Percentiles rank a stretch among this genome's conserved stretches.
Conservation (phyloP, 2,329 filamentous ascomycete species). For the Xylaria sp. region DNA sequence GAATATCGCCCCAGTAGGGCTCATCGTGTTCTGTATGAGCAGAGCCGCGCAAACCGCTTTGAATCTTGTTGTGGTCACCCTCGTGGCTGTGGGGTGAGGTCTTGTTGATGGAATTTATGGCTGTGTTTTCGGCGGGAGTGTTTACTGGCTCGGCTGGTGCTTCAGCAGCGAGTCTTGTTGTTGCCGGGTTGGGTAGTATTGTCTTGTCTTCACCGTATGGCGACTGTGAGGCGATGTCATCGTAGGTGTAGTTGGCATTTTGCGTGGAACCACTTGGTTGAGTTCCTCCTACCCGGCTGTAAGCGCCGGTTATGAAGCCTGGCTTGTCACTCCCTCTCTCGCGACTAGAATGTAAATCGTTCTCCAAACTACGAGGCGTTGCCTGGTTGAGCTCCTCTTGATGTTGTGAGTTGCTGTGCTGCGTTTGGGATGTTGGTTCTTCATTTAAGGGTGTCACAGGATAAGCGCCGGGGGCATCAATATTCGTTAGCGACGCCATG, state of each 20-base stretch:
- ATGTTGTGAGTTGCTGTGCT: background rate
- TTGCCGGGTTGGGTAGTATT: background rate
- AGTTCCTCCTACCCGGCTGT: slow-evolving; percentile 32
- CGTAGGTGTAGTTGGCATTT: slow-evolving; percentile 18
- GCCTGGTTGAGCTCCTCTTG: background rate
- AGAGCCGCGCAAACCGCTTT: slow-evolving; percentile 28
- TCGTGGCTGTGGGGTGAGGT: background rate
- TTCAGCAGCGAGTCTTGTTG: background rate
- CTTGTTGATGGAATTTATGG: background rate
- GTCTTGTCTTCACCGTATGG: background rate
- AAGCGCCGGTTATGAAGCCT: slow-evolving; percentile 42
- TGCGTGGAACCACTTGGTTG: slow-evolving; percentile 2
- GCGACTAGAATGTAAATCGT: background rate
- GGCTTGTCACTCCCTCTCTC: slow-evolving; percentile 26
- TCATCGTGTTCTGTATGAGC: slow-evolving; percentile 35
- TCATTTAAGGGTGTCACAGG: slow-evolving; percentile 33
- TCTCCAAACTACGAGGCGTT: slow-evolving; percentile 5
- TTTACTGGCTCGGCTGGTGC: slow-evolving; percentile 5
- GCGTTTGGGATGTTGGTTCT: slow-evolving; percentile 15
- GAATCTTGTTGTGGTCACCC: slow-evolving; percentile 31
- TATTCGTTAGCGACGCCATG: slow-evolving; percentile 33
- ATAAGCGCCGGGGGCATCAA: slow-evolving; percentile 39
- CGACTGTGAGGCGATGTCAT: background rate
- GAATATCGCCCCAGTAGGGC: slow-evolving; percentile 46
- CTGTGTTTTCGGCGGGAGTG: slow-evolving; percentile 1